Percentiles rank a stretch among this genome's conserved stretches.
phyloP scores from a whole-genome alignment of 2,329 filamentous ascomycete species.

The Diaporthe longicolla region DNA sequence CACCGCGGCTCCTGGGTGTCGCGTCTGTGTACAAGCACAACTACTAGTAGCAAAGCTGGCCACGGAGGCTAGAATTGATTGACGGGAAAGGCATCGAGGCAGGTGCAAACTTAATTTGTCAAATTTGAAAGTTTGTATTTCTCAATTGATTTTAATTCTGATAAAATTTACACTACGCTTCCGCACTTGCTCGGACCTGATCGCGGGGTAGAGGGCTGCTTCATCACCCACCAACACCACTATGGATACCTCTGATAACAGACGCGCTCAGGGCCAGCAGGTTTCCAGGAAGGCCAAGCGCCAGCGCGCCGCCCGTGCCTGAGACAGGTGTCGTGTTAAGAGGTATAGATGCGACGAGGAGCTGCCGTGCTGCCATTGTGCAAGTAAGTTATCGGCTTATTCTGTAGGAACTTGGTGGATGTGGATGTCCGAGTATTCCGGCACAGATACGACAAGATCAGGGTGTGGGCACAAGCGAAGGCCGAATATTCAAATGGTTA shows the following conservation, averaged over 20 bases:
- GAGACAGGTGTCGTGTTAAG: background rate
- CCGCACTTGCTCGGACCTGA: background rate
- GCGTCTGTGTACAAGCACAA: background rate
- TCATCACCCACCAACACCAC: background rate
- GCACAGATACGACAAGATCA: no score
- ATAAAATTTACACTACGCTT: background rate
- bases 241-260: background rate
- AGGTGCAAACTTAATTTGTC: background rate
- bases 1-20: background rate
- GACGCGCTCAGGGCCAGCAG: background rate
- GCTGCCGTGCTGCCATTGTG: slow-evolving; percentile 9
- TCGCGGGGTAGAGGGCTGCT: background rate
- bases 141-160: no score
- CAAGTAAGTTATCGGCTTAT: background rate
- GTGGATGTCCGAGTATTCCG: no score
- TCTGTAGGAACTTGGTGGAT: background rate
- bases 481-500: background rate
- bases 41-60: background rate
- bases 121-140: no score
- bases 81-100: background rate
- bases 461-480: no score
- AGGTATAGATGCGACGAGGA: slow-evolving; percentile 17
- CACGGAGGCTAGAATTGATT: background rate
- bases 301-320: slow-evolving; percentile 1
- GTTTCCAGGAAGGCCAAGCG: background rate